Evolutionary conservation across 2,329 filamentous ascomycete genomes (phyloP).

Genomic region (Fusarium vanettenii): DNA sequence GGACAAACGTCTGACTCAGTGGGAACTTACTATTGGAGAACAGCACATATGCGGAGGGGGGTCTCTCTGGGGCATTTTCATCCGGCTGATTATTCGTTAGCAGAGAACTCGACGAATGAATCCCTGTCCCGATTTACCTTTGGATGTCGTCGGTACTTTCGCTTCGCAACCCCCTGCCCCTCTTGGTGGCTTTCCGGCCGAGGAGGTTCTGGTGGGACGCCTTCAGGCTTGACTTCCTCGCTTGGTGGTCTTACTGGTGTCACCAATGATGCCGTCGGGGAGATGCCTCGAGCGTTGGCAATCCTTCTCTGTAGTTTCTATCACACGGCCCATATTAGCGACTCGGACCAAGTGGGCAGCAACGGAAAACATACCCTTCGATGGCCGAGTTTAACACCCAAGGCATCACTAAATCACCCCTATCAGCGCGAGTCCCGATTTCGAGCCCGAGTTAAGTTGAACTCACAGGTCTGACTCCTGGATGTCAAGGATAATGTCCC

Average conservation of each 20-base stretch:
- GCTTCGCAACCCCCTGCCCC: slow-evolving; percentile 64
- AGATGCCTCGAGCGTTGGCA: slow-evolving; percentile 75
- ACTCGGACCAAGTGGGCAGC: background rate
- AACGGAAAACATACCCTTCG: slow-evolving; percentile 70
- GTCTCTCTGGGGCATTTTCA: slow-evolving; percentile 82
- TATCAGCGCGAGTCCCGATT: slow-evolving; percentile 30
- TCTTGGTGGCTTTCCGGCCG: slow-evolving; percentile 61
- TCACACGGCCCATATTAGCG: background rate
- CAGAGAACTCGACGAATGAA: background rate
- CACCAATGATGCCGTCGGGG: slow-evolving; percentile 63
- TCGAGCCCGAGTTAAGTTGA: background rate
- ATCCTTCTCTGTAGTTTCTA: slow-evolving; percentile 88
- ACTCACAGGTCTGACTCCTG: slow-evolving; percentile 84
- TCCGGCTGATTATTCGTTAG: slow-evolving; percentile 66
- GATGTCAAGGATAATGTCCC: slow-evolving; percentile 86
- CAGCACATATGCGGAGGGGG: slow-evolving; percentile 85
- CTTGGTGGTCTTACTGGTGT: slow-evolving; percentile 61
- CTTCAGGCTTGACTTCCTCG: slow-evolving; percentile 68
- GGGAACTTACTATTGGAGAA: slow-evolving; percentile 81
- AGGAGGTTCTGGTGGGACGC: slow-evolving; percentile 59
- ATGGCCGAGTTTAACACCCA: slow-evolving; percentile 84
- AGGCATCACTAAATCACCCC: slow-evolving; percentile 66
- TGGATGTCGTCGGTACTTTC: slow-evolving; percentile 82
- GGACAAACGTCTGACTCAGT: background rate
- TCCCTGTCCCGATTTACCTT: slow-evolving; percentile 63